Evolutionary conservation across 768 basidiomycete genomes (phyloP), one percentile per base, ranked within the genome.

Genomic region (Mrakia hoshinonis): DNA sequence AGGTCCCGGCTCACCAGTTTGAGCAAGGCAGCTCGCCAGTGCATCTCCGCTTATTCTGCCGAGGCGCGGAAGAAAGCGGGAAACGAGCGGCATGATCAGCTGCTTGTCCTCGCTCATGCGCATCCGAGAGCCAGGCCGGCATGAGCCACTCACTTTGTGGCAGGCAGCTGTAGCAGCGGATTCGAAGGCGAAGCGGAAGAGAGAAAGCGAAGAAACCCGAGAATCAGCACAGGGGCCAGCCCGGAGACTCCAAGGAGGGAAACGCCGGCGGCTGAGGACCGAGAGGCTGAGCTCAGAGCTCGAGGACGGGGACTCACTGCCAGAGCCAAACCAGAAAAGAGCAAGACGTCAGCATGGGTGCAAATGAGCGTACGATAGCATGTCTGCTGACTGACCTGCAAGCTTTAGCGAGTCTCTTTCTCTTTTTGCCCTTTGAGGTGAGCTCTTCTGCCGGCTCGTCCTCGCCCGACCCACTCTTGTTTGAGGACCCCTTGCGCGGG

Each of bases 381-480:
- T 34, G 29, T 29, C 20, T 7, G 47, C 5, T 22, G 26, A 22
- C 26, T 29, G 26, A 54, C 62, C 70, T 67, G 52, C 64, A 65
- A n/a, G 70, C 70, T 36, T 71, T 71, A 6, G 70, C 70, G 24
- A 71, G 46, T 15, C 70, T 36, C 62, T 71, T 71, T 39, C 70
- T 63, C 58, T 71, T 71, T 10, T 67, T 66, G 22, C 70, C 70
- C 49, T 71, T 71, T 39, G 38, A n/a, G 0, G 70, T 71, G 2
- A 70, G 46, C n/a, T 70, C 69, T 15, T 65, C 69, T 1, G 31
- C 46, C n/a, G 39, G 26, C n/a, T 36, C n/a, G 38, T 38, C 26
- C 12, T 71, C 70, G 1, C 48, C 62, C 20, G 38, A 29, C 7
- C 49, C 49, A 34, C 48, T 46, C 34, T 52, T 26, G 22, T 52